A percentile compares a stretch with the other conserved stretches of the same genome.
Conservation (phyloP, 768 basidiomycete genomes). For the Lactarius sanguifluus region DNA sequence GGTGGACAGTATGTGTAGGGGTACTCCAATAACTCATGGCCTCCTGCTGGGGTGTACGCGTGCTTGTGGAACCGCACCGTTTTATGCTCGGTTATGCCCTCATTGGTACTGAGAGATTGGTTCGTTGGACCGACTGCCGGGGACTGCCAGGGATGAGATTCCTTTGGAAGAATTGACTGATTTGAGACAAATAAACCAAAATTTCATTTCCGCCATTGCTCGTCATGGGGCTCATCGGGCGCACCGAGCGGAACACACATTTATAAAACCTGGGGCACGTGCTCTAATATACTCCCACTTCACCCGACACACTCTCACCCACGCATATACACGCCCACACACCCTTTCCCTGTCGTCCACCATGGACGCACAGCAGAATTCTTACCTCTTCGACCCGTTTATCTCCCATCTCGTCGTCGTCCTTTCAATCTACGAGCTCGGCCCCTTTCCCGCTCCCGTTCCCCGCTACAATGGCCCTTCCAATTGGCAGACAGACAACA, state of each 20-base stretch:
- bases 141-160: neutral
- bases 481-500: slow-evolving; percentile 27
- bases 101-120: neutral
- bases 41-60: neutral
- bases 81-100: neutral
- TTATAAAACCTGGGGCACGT: neutral
- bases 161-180: neutral
- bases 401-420: slow-evolving; percentile 29
- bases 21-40: neutral
- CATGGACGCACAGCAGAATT: slow-evolving; percentile 16
- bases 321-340: neutral
- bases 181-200: neutral
- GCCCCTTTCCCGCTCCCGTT: slow-evolving; percentile 28
- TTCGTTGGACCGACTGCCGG: neutral
- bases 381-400: slow-evolving; percentile 22
- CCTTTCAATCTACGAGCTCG: slow-evolving; percentile 30
- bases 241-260: neutral
- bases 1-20: neutral
- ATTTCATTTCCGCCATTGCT: slow-evolving; percentile 1
- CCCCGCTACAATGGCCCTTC: slow-evolving; percentile 30
- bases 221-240: neutral
- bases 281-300: neutral
- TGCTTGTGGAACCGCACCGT: neutral
- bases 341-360: neutral
- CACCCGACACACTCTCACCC: neutral